Evolutionary conservation across 164 flowering plant species (phyloP).

Genomic region (Nymphaea thermarum): DNA sequence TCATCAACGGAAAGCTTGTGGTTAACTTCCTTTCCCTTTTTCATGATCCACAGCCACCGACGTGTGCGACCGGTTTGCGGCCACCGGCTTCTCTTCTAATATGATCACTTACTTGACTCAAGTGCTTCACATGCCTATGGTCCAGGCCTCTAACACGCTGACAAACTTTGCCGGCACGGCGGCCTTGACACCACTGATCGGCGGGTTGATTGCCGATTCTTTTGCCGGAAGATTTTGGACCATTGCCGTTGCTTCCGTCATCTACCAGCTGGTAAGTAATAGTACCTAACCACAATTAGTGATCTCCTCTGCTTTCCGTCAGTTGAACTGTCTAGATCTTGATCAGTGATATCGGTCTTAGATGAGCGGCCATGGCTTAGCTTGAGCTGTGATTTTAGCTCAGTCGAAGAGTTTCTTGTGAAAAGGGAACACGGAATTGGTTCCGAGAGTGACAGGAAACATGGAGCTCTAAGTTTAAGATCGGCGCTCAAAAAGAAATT

Average conservation of each 20-base stretch:
- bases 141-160: slow-evolving; percentile 52
- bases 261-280: slow-evolving; percentile 40
- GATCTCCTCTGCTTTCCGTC: neutral
- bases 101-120: slow-evolving; percentile 60
- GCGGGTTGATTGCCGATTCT: slow-evolving; percentile 57
- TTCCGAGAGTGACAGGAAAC: too few relatives aligned
- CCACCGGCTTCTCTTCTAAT: slow-evolving; percentile 47
- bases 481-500: too few relatives aligned
- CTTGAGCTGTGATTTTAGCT: too few relatives aligned
- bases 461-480: too few relatives aligned
- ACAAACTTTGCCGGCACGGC: slow-evolving; percentile 45
- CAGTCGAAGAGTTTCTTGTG: too few relatives aligned
- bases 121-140: slow-evolving; percentile 52
- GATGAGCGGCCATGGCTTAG: too few relatives aligned
- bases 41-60: slow-evolving; percentile 44
- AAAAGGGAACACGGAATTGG: too few relatives aligned
- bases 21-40: neutral
- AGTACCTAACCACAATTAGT: neutral
- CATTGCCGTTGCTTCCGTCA: slow-evolving; percentile 29
- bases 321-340: too few relatives aligned
- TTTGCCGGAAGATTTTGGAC: slow-evolving; percentile 58
- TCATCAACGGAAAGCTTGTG: neutral
- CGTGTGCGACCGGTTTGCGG: slow-evolving; percentile 46
- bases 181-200: slow-evolving; percentile 46
- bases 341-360: too few relatives aligned